A percentile compares a stretch with the other conserved stretches of the same genome.
phyloP scores from a whole-genome alignment of 1,284 basidiomycete species.

The Hortiboletus rubellus region DNA sequence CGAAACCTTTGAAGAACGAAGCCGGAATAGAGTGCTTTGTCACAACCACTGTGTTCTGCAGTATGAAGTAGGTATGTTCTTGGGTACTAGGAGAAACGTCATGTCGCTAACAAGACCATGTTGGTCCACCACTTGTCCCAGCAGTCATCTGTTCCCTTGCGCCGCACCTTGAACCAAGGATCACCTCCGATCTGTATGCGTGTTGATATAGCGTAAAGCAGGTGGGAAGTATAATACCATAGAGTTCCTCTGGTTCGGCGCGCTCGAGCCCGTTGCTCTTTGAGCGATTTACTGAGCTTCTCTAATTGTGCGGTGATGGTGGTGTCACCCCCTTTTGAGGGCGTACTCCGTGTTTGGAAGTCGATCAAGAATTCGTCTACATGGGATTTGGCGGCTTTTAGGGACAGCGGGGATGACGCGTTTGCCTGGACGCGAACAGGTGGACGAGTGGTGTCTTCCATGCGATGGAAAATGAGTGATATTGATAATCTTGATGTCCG shows the following conservation, averaged over 20 bases:
- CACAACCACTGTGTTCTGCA: background rate
- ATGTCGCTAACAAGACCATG: background rate
- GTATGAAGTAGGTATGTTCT: background rate
- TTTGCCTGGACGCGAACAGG: slow-evolving; percentile 47
- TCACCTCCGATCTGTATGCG: background rate
- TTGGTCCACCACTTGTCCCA: background rate
- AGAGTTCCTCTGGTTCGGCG: slow-evolving; percentile 14
- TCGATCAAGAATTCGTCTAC: slow-evolving; percentile 48
- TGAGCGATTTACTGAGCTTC: slow-evolving; percentile 51
- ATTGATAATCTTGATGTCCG: background rate
- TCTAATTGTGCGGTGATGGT: slow-evolving; percentile 56
- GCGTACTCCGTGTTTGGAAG: slow-evolving; percentile 45
- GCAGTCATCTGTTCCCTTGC: background rate
- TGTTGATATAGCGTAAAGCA: background rate
- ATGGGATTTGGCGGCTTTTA: slow-evolving; percentile 40
- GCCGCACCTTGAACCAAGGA: background rate
- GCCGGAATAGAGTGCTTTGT: background rate
- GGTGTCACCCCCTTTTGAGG: slow-evolving; percentile 46
- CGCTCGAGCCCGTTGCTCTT: slow-evolving; percentile 37
- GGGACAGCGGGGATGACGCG: slow-evolving; percentile 38
- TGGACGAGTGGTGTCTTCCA: slow-evolving; percentile 49
- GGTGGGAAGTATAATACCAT: slow-evolving; percentile 2
- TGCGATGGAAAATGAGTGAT: slow-evolving; percentile 11
- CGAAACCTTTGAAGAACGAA: background rate
- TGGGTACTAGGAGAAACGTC: background rate